These are phyloP conservation scores for Symbiodinium pilosum DNA, from an alignment of 73 alveolate species.

Conservation along the genomic window DNA sequence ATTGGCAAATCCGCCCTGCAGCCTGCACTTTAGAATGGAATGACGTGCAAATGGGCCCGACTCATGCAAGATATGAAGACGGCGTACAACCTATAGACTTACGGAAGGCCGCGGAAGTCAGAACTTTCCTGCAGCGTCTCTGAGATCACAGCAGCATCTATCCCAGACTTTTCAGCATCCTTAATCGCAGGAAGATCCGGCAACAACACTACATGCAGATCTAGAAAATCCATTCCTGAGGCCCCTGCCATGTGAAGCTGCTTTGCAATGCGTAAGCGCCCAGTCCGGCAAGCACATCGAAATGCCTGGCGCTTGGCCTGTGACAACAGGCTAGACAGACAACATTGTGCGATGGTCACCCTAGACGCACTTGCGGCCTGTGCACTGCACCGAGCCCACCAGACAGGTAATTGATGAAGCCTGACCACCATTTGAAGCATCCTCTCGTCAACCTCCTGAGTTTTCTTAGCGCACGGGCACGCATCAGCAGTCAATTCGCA, in stretches of 20 bases:
- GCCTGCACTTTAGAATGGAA: background rate
- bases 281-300: conserved; percentile 52
- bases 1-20: background rate
- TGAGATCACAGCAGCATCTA: background rate
- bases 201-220: background rate
- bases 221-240: background rate
- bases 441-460: conserved; percentile 60
- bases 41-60: background rate
- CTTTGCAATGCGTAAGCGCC: conserved; percentile 56
- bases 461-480: background rate
- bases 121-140: background rate
- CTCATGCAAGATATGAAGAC: background rate
- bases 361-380: background rate
- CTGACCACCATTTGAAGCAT: conserved; percentile 87
- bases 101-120: too few relatives aligned
- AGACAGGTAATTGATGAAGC: conserved; percentile 46
- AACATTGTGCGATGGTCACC: background rate
- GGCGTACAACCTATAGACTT: background rate
- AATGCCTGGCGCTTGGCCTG: conserved; percentile 73
- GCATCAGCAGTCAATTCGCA: background rate
- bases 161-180: background rate
- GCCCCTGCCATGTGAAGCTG: conserved; percentile 15
- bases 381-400: conserved; percentile 58
- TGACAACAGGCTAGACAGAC: too few relatives aligned
- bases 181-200: background rate